phyloP scores from a whole-genome alignment of 306 rosid species.

The Cucumis cinereus region DNA sequence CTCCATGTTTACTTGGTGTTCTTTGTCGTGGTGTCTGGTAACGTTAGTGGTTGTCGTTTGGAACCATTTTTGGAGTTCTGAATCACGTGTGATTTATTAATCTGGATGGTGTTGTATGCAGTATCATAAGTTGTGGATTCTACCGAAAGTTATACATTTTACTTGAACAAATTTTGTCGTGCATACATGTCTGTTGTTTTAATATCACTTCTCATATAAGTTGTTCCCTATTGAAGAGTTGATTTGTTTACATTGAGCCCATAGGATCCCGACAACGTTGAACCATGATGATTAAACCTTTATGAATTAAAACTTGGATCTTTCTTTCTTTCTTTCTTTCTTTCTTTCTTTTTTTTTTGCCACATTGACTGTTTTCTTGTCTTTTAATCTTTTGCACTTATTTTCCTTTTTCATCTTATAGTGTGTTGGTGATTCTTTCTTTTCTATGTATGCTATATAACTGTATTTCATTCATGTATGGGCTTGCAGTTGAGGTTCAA shows the following conservation, averaged over 20 bases:
- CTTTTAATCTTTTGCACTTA: not conserved
- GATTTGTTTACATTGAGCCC: not conserved
- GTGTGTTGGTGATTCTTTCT: not conserved
- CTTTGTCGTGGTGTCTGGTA: not conserved
- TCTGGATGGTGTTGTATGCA: not conserved
- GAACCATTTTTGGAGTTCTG: not conserved
- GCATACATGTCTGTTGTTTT: not conserved
- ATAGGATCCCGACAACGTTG: not conserved
- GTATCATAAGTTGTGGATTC: not conserved
- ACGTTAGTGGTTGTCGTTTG: not conserved
- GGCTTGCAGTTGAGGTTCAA: constrained; percentile 23
- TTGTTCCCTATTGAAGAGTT: not conserved
- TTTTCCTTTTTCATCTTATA: not conserved
- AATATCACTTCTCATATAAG: not conserved
- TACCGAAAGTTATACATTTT: not conserved
- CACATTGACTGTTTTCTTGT: not conserved
- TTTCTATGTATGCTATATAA: not conserved
- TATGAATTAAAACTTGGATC: not conserved
- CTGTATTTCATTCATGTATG: not conserved
- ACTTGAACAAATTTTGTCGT: not conserved
- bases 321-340: too few relatives aligned
- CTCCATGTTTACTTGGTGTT: not conserved
- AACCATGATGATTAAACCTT: not conserved
- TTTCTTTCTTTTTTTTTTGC: not conserved
- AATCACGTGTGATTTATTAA: not conserved